Evolutionary conservation across 1,284 basidiomycete species (phyloP), one percentile per base, ranked within the genome.

Genomic region (Ceratobasidium theobromae): DNA sequence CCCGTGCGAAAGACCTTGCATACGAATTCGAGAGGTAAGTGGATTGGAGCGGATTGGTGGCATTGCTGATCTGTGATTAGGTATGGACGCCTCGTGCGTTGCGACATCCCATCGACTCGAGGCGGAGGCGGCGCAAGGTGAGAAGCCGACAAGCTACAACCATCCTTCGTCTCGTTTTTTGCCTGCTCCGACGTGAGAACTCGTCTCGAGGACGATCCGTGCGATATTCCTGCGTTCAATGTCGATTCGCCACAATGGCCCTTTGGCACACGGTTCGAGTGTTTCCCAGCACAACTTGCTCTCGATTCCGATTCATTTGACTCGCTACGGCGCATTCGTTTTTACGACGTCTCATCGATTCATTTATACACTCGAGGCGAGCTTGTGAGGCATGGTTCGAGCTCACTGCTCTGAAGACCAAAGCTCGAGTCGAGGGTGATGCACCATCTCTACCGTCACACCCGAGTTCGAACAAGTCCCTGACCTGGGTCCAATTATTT

Each of bases 81-180:
- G 67, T 91, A 80, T 70, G 89, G 89, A 23, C 86, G 86, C 65
- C 81, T 91, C 46, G 82, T 91, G 68, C 87, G 92, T 70, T 95
- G 92, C 77, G 92, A 95, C 75, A 91, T 95, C 25, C 92, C 92
- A 14, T 92, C 92, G 1, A 89, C 89, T 2, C 84, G 89, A 70
- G 88, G 86, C 0, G 80, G 85, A 68, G 83, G 86, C 14, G 81
- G 79, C 68, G 82, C 86, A 66, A 66, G 52, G 45, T 43, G 43
- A 53, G 52, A 49, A 41, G 60, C 32, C 66, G 46, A 51, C 52
- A 46, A 18, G 28, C 30, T 18, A 32, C 46, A 45, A 35, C 27
- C 23, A 23, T 35, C 11, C 51, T 25, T 54, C 23, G 30, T 33
- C 67, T 55, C 46, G 46, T 30, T 48, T 57, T 52, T 53, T 49